phyloP scores from a whole-genome alignment of 345 rosid species.

The Syzygium oleosum region DNA sequence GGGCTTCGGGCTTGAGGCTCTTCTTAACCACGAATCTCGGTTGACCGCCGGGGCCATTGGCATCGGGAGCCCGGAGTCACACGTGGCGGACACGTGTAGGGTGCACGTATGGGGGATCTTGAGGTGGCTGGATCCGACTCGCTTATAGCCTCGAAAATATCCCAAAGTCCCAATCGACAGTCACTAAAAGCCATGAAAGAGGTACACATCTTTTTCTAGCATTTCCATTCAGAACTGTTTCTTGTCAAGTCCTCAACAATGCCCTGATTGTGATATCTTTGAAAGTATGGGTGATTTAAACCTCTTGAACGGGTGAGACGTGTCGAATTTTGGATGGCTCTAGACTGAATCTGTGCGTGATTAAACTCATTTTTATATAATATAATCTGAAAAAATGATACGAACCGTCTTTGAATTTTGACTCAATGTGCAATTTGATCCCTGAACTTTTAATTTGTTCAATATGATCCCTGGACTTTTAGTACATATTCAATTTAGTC shows the following conservation, averaged over 20 bases:
- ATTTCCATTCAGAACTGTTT: not conserved
- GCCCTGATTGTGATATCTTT: not conserved
- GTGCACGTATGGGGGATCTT: not conserved
- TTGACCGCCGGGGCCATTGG: not conserved
- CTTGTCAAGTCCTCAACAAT: not conserved
- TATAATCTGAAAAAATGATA: too few species aligned
- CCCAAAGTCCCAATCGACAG: not conserved
- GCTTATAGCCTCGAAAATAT: not conserved
- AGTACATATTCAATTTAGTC: too few species aligned
- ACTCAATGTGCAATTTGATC: too few species aligned
- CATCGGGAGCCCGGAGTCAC: not conserved
- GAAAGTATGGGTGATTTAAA: not conserved
- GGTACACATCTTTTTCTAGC: not conserved
- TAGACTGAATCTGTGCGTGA: not conserved
- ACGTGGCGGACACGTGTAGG: constrained; percentile 37
- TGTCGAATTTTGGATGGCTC: not conserved
- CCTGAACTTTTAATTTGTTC: too few species aligned
- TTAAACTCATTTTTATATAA: not conserved
- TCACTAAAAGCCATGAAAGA: not conserved
- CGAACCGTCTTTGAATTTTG: too few species aligned
- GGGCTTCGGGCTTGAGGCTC: not conserved
- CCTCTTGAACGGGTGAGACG: not conserved
- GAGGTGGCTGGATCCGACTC: not conserved
- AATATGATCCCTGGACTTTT: too few species aligned
- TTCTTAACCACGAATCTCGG: not conserved